Evolutionary conservation across 75 land plant genomes (phyloP).

Genomic region (Sequoiadendron giganteum): DNA sequence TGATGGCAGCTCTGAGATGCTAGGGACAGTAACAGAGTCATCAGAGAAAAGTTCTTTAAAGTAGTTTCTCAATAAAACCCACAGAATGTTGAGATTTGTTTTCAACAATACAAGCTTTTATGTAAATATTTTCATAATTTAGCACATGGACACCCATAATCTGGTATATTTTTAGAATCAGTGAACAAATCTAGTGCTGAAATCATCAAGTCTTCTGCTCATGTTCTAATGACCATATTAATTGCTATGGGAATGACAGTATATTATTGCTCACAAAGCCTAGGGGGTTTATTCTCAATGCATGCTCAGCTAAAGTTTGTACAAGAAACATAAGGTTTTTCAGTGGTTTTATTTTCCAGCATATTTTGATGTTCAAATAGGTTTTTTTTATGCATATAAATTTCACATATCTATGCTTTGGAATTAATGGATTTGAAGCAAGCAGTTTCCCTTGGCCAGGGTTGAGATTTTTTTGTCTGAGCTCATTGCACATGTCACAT

Average conservation of each 20-base stretch:
- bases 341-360: not conserved
- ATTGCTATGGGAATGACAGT: not conserved
- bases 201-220: not conserved
- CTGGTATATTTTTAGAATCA: not conserved
- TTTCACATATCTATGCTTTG: not conserved
- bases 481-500: not conserved
- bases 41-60: not conserved
- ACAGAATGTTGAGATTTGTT: not conserved
- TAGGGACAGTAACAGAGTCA: not conserved
- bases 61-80: not conserved
- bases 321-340: not conserved
- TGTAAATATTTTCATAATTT: not conserved
- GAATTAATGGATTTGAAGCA: not conserved
- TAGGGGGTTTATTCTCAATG: not conserved
- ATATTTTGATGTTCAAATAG: not conserved
- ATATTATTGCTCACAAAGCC: not conserved
- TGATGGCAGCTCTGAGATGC: constrained; percentile 18
- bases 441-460: not conserved
- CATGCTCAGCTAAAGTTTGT: not conserved
- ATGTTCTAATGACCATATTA: not conserved
- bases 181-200: not conserved
- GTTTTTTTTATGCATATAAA: not conserved
- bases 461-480: not conserved
- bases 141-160: not conserved
- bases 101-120: not conserved